Evolutionary conservation across 257 asterid genomes (phyloP).

Genomic region (Capsicum chinense): DNA sequence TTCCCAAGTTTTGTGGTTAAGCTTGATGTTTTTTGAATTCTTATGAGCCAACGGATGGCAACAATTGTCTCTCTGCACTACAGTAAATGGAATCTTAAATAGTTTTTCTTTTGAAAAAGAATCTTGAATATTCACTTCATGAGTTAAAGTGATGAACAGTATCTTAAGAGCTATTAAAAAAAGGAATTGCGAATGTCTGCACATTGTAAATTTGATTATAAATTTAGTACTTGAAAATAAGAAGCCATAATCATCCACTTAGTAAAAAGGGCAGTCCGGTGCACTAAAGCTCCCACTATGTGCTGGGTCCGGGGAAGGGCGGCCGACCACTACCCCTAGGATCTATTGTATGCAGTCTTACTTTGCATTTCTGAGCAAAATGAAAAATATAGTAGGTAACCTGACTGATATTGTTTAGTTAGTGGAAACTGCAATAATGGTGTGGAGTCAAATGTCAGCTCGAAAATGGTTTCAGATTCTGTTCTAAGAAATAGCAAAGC

Average conservation of each 20-base stretch:
- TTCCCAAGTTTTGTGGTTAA: not conserved
- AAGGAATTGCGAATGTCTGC: not conserved
- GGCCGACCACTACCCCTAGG: too few relatives aligned
- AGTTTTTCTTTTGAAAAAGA: not conserved
- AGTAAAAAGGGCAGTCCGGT: too few relatives aligned
- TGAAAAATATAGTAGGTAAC: not conserved
- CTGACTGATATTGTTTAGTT: not conserved
- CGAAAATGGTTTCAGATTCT: not conserved
- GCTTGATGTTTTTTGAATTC: not conserved
- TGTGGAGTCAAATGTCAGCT: not conserved
- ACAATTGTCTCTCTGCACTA: not conserved
- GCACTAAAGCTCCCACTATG: too few relatives aligned
- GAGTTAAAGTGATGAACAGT: not conserved
- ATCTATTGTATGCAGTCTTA: too few relatives aligned
- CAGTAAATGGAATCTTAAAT: not conserved
- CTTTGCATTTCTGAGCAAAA: not conserved
- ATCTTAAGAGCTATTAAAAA: not conserved
- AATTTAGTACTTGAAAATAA: too few relatives aligned
- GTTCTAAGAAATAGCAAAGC: too few relatives aligned
- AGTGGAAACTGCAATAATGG: not conserved
- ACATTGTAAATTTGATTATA: too few relatives aligned
- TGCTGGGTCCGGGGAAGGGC: too few relatives aligned
- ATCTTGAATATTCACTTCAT: conserved; percentile 18
- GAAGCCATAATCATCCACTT: not conserved
- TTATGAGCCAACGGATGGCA: not conserved